Base-by-base conservation (phyloP, 306 rosid species). In the Corylus heterophylla region DNA sequence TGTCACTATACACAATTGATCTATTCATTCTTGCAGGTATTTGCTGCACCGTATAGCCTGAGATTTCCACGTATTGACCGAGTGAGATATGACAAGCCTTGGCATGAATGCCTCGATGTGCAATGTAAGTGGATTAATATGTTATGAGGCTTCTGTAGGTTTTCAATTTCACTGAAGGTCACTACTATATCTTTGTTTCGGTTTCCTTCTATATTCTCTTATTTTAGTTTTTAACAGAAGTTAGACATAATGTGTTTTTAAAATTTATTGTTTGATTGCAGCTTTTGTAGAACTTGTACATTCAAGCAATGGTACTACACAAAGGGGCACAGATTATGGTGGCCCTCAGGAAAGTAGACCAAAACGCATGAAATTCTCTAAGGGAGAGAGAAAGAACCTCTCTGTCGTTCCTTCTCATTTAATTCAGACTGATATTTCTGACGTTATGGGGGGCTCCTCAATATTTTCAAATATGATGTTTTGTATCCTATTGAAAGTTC, bases 1-100 rank as follows among this genome's bases (percentile, higher is more conserved):
- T 69, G 63, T 48, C 77, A 27, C 61, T 67, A 73, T 59, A 64
- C 62, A 72, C 61, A 42, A 42, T 81, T 76, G 79, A 62, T 74
- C 63, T 79, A 73, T 80, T 85, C 51, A 54, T 71, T 88, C 83
- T 22, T 78, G 54, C 82, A 94, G 98, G 97, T 86, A 74, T 94
- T 91, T 88, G 86, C 94, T 56, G 96, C 95, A 80, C 98, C 98
- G 22, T 94, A 89, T 85, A 84, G 95, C 79, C 86, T 94, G 79
- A 94, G 98, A 85, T 94, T 94, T 87, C 98, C 98, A 55, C 93
- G 98, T 55, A 90, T 94, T 87, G 97, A 94, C 76, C 88, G 92
- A 63, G 97, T 91, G 77, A 90, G 97, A 86, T 87, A 91, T 77
- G 98, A 92, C 87, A 94, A 94, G 81, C 89, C 95, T 74, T 94